These are phyloP conservation scores for Hemileccinum impolitum DNA, from an alignment of 768 basidiomycete genomes.

Conservation along the genomic window DNA sequence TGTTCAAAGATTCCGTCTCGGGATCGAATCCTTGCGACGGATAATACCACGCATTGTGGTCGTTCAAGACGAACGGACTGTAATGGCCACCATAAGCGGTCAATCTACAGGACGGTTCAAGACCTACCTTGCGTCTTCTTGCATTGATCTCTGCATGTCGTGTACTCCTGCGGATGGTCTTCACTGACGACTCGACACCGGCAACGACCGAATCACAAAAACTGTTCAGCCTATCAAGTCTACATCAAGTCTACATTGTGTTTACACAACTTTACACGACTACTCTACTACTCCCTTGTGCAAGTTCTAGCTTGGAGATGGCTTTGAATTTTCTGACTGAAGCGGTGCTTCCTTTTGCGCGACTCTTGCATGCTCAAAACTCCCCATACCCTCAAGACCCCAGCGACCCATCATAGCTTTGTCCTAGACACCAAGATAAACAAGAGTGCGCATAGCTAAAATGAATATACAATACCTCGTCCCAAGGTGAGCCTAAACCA, in stretches of 20 bases:
- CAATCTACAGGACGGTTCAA: neutral
- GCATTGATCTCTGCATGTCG: conserved; percentile 28
- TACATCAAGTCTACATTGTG: neutral
- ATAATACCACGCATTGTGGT: conserved; percentile 81
- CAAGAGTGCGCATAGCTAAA: neutral
- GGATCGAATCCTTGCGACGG: conserved; percentile 73
- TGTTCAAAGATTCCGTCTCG: conserved; percentile 53
- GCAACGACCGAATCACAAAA: conserved; percentile 27
- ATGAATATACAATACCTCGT: conserved; percentile 53
- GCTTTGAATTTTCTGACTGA: conserved; percentile 4
- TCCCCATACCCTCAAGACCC: conserved; percentile 89
- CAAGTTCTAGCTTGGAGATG: neutral
- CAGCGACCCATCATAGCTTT: conserved; percentile 91
- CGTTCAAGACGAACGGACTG: conserved; percentile 54
- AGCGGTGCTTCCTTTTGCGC: conserved; percentile 48
- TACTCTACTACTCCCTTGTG: neutral
- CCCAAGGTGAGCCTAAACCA: conserved; percentile 82
- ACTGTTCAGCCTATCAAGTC: too few relatives aligned
- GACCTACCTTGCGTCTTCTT: conserved; percentile 32
- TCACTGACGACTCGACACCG: conserved; percentile 8
- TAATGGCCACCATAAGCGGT: conserved; percentile 10
- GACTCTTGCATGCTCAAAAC: conserved; percentile 74
- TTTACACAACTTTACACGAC: neutral
- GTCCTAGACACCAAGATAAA: conserved; percentile 47
- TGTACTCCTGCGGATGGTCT: neutral